Conservation (phyloP, 768 basidiomycete species). For the Antrodiella citrinella region DNA sequence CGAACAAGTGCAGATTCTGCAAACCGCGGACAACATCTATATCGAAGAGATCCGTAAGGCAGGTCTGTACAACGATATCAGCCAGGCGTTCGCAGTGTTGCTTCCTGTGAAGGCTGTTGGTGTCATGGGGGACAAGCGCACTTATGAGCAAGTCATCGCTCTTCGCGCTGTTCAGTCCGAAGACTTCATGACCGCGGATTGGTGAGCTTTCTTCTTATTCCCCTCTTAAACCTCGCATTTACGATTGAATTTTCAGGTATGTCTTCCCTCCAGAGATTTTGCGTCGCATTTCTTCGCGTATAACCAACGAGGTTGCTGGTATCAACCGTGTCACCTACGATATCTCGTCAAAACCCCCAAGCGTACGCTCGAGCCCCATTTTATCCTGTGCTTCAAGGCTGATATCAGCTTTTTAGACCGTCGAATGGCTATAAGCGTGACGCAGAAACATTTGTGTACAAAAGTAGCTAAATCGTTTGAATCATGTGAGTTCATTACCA, state of each 20-base stretch:
- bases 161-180: conserved; percentile 95
- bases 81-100: conserved; percentile 94
- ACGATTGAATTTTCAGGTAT: conserved; percentile 53
- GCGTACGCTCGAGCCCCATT: no score
- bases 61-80: conserved; percentile 85
- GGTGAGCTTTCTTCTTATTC: conserved; percentile 40
- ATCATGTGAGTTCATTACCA: neutral
- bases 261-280: conserved; percentile 91
- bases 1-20: conserved; percentile 84
- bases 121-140: conserved; percentile 94
- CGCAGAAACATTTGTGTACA: neutral
- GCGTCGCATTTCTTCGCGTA: conserved; percentile 87
- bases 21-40: conserved; percentile 91
- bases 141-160: conserved; percentile 93
- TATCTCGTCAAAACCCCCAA: conserved; percentile 95
- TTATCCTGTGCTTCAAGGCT: no score
- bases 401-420: conserved; percentile 22
- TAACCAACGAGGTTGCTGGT: conserved; percentile 96
- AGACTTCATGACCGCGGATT: conserved; percentile 99
- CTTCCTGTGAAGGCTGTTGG: conserved; percentile 96
- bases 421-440: conserved; percentile 31
- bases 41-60: conserved; percentile 97
- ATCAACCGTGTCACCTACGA: conserved; percentile 95
- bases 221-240: neutral
- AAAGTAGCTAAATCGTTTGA: neutral